phyloP scores from a whole-genome alignment of 1,284 basidiomycete species.

The Quambalaria eucalypti region DNA sequence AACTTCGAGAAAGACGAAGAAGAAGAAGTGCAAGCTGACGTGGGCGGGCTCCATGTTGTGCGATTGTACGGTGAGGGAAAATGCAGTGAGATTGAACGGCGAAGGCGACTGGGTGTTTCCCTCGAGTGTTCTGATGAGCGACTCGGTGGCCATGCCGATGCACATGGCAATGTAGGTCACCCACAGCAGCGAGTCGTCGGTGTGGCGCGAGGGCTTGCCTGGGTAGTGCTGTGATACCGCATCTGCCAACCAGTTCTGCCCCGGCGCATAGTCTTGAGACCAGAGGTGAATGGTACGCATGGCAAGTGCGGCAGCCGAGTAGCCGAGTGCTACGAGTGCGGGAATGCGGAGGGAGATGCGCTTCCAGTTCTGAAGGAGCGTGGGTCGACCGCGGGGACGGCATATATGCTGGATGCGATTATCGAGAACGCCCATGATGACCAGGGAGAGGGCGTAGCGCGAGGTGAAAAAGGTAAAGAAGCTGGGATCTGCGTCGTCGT shows the following conservation, averaged over 20 bases:
- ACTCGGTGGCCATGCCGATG: constrained; percentile 13
- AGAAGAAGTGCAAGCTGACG: constrained; percentile 32
- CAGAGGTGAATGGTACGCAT: constrained; percentile 2
- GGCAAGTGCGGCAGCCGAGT: constrained; percentile 17
- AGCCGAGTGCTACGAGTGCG: constrained; percentile 19
- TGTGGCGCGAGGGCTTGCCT: neutral
- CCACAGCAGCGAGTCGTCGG: neutral
- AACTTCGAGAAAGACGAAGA: constrained; percentile 30
- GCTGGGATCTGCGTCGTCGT: neutral
- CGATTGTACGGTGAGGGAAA: constrained; percentile 33
- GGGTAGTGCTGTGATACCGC: too few relatives aligned
- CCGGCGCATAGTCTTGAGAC: neutral
- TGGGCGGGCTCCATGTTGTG: constrained; percentile 24
- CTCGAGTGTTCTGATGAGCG: constrained; percentile 7
- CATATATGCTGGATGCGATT: constrained; percentile 43
- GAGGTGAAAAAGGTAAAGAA: constrained; percentile 31
- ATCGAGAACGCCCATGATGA: constrained; percentile 24
- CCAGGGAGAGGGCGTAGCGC: constrained; percentile 28
- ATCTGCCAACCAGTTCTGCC: neutral
- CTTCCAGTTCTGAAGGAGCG: constrained; percentile 14
- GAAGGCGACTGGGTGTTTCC: constrained; percentile 8
- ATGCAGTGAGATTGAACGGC: constrained; percentile 37
- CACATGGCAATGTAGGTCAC: constrained; percentile 1
- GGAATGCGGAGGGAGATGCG: constrained; percentile 28
- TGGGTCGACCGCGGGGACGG: constrained; percentile 24